Percentiles rank a stretch among this genome's conserved stretches.
These are phyloP conservation scores for Entoloma clypeatum DNA, from an alignment of 1,284 basidiomycete genomes.

Conservation along the genomic window DNA sequence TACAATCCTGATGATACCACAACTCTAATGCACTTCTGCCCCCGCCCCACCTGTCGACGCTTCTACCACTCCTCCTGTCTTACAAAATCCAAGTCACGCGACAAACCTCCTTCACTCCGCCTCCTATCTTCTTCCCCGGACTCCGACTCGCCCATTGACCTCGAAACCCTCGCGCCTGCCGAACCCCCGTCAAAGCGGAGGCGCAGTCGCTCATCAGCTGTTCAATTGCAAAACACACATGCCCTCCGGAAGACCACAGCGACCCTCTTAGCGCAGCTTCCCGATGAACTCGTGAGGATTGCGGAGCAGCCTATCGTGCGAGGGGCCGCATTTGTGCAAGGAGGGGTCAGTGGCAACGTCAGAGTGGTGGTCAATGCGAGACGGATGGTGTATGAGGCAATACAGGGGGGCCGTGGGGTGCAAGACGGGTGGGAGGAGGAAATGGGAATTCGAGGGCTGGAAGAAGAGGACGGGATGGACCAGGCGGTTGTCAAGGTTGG, in stretches of 20 bases:
- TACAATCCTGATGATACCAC: constrained; percentile 38
- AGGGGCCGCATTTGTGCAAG: constrained; percentile 29
- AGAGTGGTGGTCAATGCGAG: constrained; percentile 38
- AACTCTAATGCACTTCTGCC: constrained; percentile 47
- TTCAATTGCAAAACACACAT: not conserved
- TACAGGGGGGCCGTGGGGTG: constrained; percentile 21
- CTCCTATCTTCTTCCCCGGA: constrained; percentile 33
- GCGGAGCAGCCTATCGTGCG: constrained; percentile 48
- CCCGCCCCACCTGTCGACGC: constrained; percentile 39
- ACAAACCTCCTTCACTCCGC: constrained; percentile 22
- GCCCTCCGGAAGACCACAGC: not conserved
- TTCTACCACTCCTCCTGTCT: constrained; percentile 45
- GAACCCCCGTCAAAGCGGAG: constrained; percentile 19
- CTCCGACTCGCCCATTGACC: constrained; percentile 21
- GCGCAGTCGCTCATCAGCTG: constrained; percentile 9
- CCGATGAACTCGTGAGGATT: constrained; percentile 30
- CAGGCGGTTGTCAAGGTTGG: constrained; percentile 18
- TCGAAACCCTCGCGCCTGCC: constrained; percentile 21
- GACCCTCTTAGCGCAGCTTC: constrained; percentile 23
- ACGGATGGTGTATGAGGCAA: constrained; percentile 33
- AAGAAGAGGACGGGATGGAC: constrained; percentile 25
- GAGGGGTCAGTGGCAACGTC: constrained; percentile 46
- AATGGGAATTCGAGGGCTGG: constrained; percentile 15
- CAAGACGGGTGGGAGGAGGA: constrained; percentile 33
- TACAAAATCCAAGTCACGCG: constrained; percentile 28